Evolutionary conservation across 441 rosid species (phyloP).

Genomic region (Populus trichocarpa): DNA sequence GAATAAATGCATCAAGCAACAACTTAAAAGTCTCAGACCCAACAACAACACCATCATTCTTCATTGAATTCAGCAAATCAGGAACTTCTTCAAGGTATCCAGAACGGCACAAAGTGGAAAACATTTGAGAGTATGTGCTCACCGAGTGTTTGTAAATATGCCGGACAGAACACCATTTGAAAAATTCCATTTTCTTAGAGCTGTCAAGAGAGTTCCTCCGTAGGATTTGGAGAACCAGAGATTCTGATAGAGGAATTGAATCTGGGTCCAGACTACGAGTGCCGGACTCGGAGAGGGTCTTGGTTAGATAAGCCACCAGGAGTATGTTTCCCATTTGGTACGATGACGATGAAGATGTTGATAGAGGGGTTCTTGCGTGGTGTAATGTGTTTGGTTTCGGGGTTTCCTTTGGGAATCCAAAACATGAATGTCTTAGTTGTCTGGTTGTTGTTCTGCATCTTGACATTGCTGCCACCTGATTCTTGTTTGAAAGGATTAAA

Average conservation of each 20-base stretch:
- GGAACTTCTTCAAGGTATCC: constrained; percentile 60
- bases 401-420: not conserved
- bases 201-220: constrained; percentile 48
- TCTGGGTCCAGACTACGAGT: constrained; percentile 55
- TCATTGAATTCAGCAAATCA: constrained; percentile 50
- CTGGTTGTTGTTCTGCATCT: constrained; percentile 12
- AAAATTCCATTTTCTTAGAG: constrained; percentile 59
- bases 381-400: not conserved
- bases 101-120: constrained; percentile 51
- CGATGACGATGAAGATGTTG: constrained; percentile 16
- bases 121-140: constrained; percentile 59
- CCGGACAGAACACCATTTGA: constrained; percentile 62
- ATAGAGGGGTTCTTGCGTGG: not conserved
- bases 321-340: constrained; percentile 46
- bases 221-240: constrained; percentile 63
- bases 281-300: constrained; percentile 57
- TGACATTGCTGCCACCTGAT: constrained; percentile 17
- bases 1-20: constrained; percentile 52
- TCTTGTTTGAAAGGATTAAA: not conserved
- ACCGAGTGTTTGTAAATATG: constrained; percentile 56
- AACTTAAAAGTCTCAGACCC: constrained; percentile 56
- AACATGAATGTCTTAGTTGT: not conserved
- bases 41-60: constrained; percentile 51
- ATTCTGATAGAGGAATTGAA: constrained; percentile 51
- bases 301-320: constrained; percentile 57